Conservation (phyloP, 2,329 filamentous ascomycete species). For the Cadophora sp. region DNA sequence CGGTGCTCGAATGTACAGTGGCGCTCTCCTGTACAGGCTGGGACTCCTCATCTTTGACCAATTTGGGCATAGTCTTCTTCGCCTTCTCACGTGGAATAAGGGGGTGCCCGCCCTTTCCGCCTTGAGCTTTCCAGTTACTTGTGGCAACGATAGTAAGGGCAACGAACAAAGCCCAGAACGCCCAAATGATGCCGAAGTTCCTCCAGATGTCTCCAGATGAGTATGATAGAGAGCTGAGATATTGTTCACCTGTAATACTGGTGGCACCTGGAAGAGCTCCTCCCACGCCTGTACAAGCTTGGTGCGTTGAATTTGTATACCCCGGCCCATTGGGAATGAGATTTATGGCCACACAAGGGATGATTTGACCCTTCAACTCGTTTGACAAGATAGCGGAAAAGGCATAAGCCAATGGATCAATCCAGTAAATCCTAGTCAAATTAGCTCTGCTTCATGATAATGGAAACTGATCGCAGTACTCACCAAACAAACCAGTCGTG, state of each 20-base stretch:
- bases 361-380: constrained; percentile 67
- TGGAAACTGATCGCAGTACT: not conserved
- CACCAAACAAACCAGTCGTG: constrained; percentile 60
- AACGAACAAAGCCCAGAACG: constrained; percentile 66
- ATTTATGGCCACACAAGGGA: constrained; percentile 56
- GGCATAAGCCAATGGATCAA: constrained; percentile 71
- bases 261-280: constrained; percentile 59
- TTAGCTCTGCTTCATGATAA: constrained; percentile 2
- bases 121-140: constrained; percentile 59
- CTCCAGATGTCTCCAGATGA: constrained; percentile 60
- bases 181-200: constrained; percentile 67
- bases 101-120: constrained; percentile 59
- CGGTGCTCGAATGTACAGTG: not conserved
- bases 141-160: constrained; percentile 64
- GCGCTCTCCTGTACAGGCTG: constrained; percentile 30
- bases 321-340: constrained; percentile 58
- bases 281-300: constrained; percentile 63
- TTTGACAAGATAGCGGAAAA: constrained; percentile 75
- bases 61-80: constrained; percentile 43
- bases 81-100: constrained; percentile 68
- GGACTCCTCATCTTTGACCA: constrained; percentile 57
- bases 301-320: constrained; percentile 51
- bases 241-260: constrained; percentile 61
- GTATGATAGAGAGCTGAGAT: constrained; percentile 62
- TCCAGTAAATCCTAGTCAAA: constrained; percentile 61